Evolutionary conservation across 176 grass and related monocot species (phyloP).

Genomic region (Cenchrus fungigraminus): DNA sequence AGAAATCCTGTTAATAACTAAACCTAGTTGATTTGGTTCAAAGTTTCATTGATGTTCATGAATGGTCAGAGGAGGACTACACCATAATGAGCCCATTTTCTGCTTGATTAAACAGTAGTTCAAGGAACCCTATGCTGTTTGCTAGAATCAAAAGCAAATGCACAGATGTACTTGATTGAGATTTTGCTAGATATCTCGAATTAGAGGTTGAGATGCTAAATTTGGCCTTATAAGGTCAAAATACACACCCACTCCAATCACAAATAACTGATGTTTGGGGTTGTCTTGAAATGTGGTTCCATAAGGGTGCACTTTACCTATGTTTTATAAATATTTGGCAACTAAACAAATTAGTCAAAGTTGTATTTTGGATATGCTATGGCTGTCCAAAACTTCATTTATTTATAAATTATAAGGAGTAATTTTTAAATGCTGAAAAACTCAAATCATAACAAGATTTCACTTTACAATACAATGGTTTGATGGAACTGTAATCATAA

Average conservation of each 20-base stretch:
- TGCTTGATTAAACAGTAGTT: not conserved
- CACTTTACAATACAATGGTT: conserved; percentile 3
- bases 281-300: not conserved
- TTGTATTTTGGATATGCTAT: not conserved
- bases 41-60: not conserved
- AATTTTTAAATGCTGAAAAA: not conserved
- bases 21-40: not conserved
- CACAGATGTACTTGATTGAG: not conserved
- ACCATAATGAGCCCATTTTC: not conserved
- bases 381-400: not conserved
- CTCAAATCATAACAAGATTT: not conserved
- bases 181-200: not conserved
- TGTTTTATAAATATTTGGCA: not conserved
- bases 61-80: not conserved
- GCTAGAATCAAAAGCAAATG: not conserved
- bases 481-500: not conserved
- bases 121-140: not conserved
- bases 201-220: conserved; percentile 17
- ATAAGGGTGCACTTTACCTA: not conserved
- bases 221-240: not conserved
- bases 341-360: not conserved
- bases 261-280: too few species aligned
- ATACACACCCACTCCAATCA: not conserved
- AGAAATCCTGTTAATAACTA: not conserved
- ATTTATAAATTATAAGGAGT: not conserved